Base-by-base conservation (phyloP, 495 filamentous ascomycete genomes). In the Evernia prunastri region DNA sequence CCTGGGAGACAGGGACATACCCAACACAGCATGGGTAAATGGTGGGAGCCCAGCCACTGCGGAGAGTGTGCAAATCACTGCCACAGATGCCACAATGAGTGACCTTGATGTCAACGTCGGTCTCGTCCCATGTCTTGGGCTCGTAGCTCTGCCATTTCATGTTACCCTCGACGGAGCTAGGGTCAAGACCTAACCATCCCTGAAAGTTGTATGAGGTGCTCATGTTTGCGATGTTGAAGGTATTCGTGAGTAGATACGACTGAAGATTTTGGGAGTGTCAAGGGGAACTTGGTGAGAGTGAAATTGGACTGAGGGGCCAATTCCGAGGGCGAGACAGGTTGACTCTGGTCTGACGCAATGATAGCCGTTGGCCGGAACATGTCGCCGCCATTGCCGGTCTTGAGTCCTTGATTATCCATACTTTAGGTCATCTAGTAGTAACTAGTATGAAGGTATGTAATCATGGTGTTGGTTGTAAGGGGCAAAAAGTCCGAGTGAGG, bases 81-180 rank as follows among this genome's bases (percentile, higher is more conserved):
- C 89, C 90, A 74, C 91, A 95, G 69, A 96, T 85, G 58, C 91
- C 89, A 73, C 90, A 94, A 76, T 95, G 90, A 1, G 88, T 81
- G 66, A 96, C 78, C 71, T 85, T 78, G 66, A 90, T 89, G 71
- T 90, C 87, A 57, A 96, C 80, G 74, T 96, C 90, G 64, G 82
- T 87, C 68, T 88, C 84, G 31, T 86, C 81, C 80, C 87, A 94
- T 17, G 84, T 79, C 78, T 96, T 96, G 4, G 90, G 89, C 65
- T 86, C 81, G 73, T 85, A 95, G 66, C 82, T 77, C 65, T 82
- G 80, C 84, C 86, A 92, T 45, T 78, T 76, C 73, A 96, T 86
- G 18, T 91, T 88, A 56, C 85, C 88, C 29, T 89, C 77, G 49
- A 80, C 81, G 37, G 84, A 74, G 15, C 81, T 73, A 18, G 75